Conservation (phyloP, 2,329 filamentous ascomycete species). For the Hypoxylon sp. region DNA sequence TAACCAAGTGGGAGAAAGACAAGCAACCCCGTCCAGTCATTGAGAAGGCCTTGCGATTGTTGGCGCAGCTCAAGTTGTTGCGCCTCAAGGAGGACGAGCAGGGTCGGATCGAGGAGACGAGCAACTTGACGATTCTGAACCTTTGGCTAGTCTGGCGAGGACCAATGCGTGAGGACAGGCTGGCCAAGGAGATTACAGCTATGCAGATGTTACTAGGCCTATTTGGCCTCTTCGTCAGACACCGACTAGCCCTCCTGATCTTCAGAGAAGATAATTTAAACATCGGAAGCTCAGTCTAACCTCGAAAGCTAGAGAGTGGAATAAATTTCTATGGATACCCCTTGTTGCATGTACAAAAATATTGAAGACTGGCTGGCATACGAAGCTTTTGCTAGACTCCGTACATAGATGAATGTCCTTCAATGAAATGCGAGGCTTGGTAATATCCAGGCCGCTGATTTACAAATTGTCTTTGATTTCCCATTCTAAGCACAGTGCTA, state of each 20-base stretch:
- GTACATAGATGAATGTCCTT: constrained; percentile 28
- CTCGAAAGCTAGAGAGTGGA: constrained; percentile 6
- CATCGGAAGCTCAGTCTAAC: constrained; percentile 53
- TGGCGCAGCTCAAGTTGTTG: constrained; percentile 78
- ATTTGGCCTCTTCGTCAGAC: constrained; percentile 87
- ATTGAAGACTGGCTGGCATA: constrained; percentile 10
- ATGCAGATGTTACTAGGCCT: constrained; percentile 84
- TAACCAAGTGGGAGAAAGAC: constrained; percentile 79
- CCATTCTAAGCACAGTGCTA: not conserved
- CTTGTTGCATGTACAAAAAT: constrained; percentile 31
- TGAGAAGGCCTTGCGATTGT: constrained; percentile 74
- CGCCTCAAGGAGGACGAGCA: constrained; percentile 76
- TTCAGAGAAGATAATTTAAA: constrained; percentile 90
- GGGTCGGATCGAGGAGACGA: constrained; percentile 82
- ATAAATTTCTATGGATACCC: constrained; percentile 29
- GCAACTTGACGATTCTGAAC: constrained; percentile 94
- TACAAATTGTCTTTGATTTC: not conserved
- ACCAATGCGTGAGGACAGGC: constrained; percentile 86
- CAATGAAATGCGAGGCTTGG: constrained; percentile 24
- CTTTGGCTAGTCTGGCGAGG: constrained; percentile 97
- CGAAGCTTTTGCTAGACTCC: constrained; percentile 6
- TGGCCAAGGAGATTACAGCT: constrained; percentile 84
- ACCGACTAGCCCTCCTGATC: constrained; percentile 86
- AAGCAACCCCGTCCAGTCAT: constrained; percentile 78
- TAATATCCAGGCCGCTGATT: constrained; percentile 16